Base-by-base conservation (phyloP, 768 basidiomycete species). In the Gloeostereum incarnatum region DNA sequence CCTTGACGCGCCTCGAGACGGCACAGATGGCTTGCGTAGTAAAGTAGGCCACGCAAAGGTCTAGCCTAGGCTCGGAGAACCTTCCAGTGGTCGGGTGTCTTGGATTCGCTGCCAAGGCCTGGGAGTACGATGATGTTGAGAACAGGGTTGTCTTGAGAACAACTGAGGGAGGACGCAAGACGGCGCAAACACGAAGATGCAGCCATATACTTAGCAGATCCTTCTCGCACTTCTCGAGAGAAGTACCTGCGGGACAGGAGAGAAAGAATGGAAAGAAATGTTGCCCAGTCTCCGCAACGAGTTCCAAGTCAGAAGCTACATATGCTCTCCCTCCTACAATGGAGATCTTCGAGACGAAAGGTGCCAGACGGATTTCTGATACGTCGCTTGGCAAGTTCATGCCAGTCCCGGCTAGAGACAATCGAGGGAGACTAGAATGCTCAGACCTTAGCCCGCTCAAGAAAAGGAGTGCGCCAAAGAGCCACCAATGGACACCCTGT, bases 391-490 rank as follows among this genome's bases (percentile, higher is more conserved):
- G 65, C 61, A 49, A 54, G 51, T 79, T 69, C 69, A 58, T 61
- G 60, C 69, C 60, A 62, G 75, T 58, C 70, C 65, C 80, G 48
- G 71, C 75, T 67, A 74, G 73, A 63, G 70, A 60, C 75, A 49
- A 69, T 74, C 71, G 40, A 66, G 68, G 69, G 69, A 72, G 74
- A 73, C 61, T 73, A n/a, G n/a, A n/a, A 75, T 71, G 58, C 78
- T 82, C 81, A 79, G 79, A 82, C 80, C 78, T 83, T 83, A 66
- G 72, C 80, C 81, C 78, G 79, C 78, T 81, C 76, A 75, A 68
- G 58, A 79, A 46, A 40, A 43, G 44, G 50, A 53, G 59, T n/a
- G n/a, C n/a, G n/a, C n/a, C n/a, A n/a, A n/a, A n/a, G n/a, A n/a
- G n/a, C n/a, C n/a, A n/a, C n/a, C 41, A 44, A 14, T 23, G 31